Conservation (phyloP, 176 grass and related monocot genomes). For the Oryza australiensis region DNA sequence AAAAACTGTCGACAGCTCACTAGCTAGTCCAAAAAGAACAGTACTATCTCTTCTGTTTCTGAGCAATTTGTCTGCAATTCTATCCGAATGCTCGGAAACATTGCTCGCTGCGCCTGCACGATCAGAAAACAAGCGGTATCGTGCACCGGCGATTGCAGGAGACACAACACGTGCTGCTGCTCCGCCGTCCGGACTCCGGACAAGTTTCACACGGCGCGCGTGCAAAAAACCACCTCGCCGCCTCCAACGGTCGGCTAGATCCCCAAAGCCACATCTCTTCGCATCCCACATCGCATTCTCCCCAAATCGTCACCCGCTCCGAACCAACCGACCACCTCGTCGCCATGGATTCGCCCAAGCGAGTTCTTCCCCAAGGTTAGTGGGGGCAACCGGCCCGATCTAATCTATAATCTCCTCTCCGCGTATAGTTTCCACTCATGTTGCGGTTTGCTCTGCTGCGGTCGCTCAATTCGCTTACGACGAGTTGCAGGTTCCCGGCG, state of each 20-base stretch:
- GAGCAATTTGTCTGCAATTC: no score
- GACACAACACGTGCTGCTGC: not conserved
- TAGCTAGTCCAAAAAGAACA: no score
- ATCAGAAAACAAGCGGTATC: no score
- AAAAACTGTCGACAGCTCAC: no score
- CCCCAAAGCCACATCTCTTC: not conserved
- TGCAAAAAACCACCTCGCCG: not conserved
- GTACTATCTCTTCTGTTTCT: no score
- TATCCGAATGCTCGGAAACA: no score
- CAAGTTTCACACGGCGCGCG: not conserved
- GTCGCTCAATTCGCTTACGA: not conserved
- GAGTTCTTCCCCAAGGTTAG: constrained; percentile 25
- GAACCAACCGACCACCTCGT: not conserved
- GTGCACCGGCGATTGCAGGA: no score
- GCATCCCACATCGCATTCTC: not conserved
- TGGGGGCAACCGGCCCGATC: not conserved
- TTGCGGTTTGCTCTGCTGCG: not conserved
- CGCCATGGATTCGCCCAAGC: constrained; percentile 41
- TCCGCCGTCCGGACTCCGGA: not conserved
- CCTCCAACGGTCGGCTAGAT: constrained; percentile 34
- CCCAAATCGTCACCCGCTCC: not conserved
- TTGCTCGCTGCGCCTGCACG: no score
- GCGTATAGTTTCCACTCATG: not conserved
- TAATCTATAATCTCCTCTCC: not conserved
- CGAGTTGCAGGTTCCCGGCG: constrained; percentile 33